Evolutionary conservation across 2,329 filamentous ascomycete species (phyloP), one percentile per base, ranked within the genome.

Genomic region (Botrytis fragariae): DNA sequence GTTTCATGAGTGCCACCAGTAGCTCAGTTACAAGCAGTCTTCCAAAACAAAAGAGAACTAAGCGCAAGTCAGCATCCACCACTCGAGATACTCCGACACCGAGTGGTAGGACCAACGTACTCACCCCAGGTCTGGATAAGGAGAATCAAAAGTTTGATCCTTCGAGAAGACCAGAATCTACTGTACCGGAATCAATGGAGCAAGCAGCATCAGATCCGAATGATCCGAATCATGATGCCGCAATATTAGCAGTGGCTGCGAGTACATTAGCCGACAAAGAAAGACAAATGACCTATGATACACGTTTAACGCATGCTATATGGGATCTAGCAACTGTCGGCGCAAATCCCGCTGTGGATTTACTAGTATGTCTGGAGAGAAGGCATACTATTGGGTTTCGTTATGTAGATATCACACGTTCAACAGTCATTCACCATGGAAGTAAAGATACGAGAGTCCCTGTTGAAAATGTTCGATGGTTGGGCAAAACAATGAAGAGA

Each of bases 341-440:
- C 68, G 94, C 95, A 2, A 98, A 99, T 80, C 96, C 96, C 0
- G 95, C 96, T 0, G 93, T 97, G 0, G 96, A 99, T 82, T 84
- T 99, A 29, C 86, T 99, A 1, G 93, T 98, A 9, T 99, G 96
- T 80, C 86, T 99, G 2, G 96, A 99, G 82, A 90, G 96, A 35
- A 89, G 93, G 42, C 94, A 97, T 79, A 91, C 93, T 0, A 97
- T 99, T 78, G 96, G 96, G 0, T 99, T 99, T 84, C 90, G 95
- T 68, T 99, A 99, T 80, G 95, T 97, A 29, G 96, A 99, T 81
- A 97, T 99, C 77, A 97, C 92, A 9, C 89, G 94, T 14, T 89
- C 93, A 0, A 93, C 98, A 0, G 92, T 98, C 37, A 97, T 99
- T 76, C 95, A 98, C 79, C 96, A 99, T 81, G 96, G 96, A 54